Evolutionary conservation across 768 basidiomycete genomes (phyloP).

Genomic region (Russula ochroleuca): DNA sequence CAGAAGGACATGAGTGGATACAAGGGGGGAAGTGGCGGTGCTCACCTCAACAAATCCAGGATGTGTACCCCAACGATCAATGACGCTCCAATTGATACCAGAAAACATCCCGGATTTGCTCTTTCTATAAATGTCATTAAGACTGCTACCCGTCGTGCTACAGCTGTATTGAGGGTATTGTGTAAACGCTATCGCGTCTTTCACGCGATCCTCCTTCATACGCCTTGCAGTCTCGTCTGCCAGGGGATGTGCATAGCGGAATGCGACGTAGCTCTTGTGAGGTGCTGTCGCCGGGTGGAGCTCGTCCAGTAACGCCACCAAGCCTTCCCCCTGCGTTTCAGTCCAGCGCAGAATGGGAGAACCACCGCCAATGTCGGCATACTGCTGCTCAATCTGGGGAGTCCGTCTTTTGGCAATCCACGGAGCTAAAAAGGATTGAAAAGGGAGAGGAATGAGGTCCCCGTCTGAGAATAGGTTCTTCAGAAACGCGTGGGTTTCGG

Average conservation of each 20-base stretch:
- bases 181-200: conserved; percentile 89
- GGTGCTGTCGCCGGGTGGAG: conserved; percentile 90
- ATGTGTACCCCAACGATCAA: conserved; percentile 97
- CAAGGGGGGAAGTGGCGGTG: conserved; percentile 10
- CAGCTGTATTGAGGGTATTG: conserved; percentile 99
- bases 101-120: conserved; percentile 59
- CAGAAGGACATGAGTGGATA: conserved; percentile 5
- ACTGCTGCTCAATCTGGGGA: conserved; percentile 92
- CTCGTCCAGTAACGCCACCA: conserved; percentile 90
- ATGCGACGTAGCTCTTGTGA: conserved; percentile 94
- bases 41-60: conserved; percentile 89
- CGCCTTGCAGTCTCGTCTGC: conserved; percentile 77
- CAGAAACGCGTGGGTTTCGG: conserved; percentile 90
- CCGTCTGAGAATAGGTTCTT: conserved; percentile 87
- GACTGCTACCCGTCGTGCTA: conserved; percentile 94
- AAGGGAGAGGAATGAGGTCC: conserved; percentile 93
- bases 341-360: conserved; percentile 95
- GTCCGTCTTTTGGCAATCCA: conserved; percentile 84
- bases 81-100: conserved; percentile 89
- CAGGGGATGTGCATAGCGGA: conserved; percentile 88
- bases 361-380: conserved; percentile 91
- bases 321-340: conserved; percentile 78
- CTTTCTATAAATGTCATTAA: conserved; percentile 84
- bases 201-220: conserved; percentile 88
- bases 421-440: conserved; percentile 85